A percentile compares a stretch with the other conserved stretches of the same genome.
Evolutionary conservation across 805 yeast species (phyloP).

Genomic region (Metschnikowia lunata): DNA sequence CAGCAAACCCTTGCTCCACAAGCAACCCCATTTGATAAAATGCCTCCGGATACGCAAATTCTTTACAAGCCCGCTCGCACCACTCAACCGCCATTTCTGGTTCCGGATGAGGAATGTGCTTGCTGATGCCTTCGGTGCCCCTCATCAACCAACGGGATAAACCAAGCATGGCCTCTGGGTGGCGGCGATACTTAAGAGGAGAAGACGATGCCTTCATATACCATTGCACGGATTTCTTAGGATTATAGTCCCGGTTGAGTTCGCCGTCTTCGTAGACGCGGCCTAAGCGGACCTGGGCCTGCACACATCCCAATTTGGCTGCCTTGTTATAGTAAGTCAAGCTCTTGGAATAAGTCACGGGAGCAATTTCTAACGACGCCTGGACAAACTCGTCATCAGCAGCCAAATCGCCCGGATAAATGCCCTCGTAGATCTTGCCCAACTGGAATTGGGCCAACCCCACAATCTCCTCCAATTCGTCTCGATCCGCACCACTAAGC

Average conservation of each 20-base stretch:
- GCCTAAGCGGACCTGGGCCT: conserved; percentile 40
- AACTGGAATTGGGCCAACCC: conserved; percentile 40
- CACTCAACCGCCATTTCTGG: conserved; percentile 37
- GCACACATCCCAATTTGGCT: conserved; percentile 36
- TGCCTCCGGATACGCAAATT: conserved; percentile 37
- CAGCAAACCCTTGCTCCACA: conserved; percentile 32
- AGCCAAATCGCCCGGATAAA: conserved; percentile 40
- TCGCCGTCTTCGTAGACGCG: conserved; percentile 42
- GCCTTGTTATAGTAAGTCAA: conserved; percentile 39
- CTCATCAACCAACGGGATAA: conserved; percentile 38
- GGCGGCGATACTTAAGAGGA: conserved; percentile 36
- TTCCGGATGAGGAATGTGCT: conserved; percentile 33
- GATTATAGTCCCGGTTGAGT: conserved; percentile 35
- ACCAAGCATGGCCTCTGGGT: conserved; percentile 45
- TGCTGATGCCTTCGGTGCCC: conserved; percentile 32
- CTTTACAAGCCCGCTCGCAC: conserved; percentile 42
- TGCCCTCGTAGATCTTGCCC: conserved; percentile 42
- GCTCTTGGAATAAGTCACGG: conserved; percentile 41
- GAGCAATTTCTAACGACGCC: conserved; percentile 32
- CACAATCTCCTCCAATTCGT: conserved; percentile 38
- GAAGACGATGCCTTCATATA: conserved; percentile 39
- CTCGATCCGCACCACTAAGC: conserved; percentile 34
- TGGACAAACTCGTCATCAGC: conserved; percentile 34
- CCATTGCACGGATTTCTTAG: conserved; percentile 44
- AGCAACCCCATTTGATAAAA: conserved; percentile 36